These are phyloP conservation scores for Pythium insidiosum DNA, from an alignment of 352 stramenopile species.

Conservation along the genomic window DNA sequence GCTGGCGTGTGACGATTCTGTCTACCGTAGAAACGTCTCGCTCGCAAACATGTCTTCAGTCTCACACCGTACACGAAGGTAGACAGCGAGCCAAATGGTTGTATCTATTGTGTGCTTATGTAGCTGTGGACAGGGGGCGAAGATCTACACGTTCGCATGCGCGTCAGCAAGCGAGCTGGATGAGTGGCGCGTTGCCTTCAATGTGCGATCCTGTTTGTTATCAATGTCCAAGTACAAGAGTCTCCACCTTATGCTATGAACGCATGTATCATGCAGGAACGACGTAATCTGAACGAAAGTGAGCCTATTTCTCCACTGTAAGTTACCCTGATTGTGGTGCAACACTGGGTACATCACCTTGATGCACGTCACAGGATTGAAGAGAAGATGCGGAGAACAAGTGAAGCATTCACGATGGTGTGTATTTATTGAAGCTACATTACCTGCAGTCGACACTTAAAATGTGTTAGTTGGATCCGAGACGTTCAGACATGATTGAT, in stretches of 20 bases:
- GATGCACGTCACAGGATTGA: conserved; percentile 16
- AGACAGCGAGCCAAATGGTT: no score
- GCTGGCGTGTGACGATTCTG: no score
- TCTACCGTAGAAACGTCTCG: conserved; percentile 41
- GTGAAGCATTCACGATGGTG: conserved; percentile 43
- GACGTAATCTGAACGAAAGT: no score
- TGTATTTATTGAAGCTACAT: no score
- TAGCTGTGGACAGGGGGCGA: conserved; percentile 23
- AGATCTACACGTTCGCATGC: conserved; percentile 56
- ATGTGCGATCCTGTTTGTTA: conserved; percentile 5
- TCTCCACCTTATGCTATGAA: no score
- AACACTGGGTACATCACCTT: not conserved
- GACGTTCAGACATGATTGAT: conserved; percentile 32
- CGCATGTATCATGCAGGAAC: no score
- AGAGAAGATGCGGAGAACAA: conserved; percentile 46
- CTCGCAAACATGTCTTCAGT: conserved; percentile 58
- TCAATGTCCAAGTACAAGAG: not conserved
- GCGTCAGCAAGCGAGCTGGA: conserved; percentile 37
- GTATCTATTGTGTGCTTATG: no score
- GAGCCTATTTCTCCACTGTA: conserved; percentile 18
- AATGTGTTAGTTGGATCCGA: conserved; percentile 47
- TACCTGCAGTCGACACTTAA: no score
- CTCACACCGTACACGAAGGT: conserved; percentile 47
- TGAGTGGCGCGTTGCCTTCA: conserved; percentile 52
- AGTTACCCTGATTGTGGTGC: not conserved